Evolutionary conservation across 1,284 basidiomycete species (phyloP).

Genomic region (Ustilago nuda): DNA sequence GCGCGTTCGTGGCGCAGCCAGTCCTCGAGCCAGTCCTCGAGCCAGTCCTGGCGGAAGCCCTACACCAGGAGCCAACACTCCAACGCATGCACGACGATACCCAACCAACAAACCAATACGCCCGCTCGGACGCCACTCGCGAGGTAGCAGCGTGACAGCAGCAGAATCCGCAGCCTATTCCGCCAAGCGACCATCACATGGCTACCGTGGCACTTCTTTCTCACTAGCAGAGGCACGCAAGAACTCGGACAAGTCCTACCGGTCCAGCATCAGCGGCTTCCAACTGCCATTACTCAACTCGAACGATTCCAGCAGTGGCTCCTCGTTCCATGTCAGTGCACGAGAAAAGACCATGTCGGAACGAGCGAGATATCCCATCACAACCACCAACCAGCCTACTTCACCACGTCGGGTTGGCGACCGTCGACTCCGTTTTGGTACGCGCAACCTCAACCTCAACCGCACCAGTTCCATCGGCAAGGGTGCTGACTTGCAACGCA

Average conservation of each 20-base stretch:
- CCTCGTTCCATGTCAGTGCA: constrained; percentile 35
- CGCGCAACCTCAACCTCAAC: constrained; percentile 19
- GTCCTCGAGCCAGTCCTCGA: constrained; percentile 33
- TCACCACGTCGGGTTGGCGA: constrained; percentile 5
- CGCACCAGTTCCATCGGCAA: constrained; percentile 44
- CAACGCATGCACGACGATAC: constrained; percentile 17
- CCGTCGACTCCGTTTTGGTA: constrained; percentile 26
- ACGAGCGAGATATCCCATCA: constrained; percentile 44
- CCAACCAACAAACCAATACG: constrained; percentile 39
- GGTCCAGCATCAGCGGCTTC: constrained; percentile 28
- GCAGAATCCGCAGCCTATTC: constrained; percentile 18
- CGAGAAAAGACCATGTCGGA: constrained; percentile 42
- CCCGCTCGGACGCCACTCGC: constrained; percentile 34
- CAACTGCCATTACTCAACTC: constrained; percentile 36
- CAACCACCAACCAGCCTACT: constrained; percentile 21
- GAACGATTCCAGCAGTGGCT: constrained; percentile 47
- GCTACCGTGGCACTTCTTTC: constrained; percentile 47
- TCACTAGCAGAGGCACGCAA: constrained; percentile 36
- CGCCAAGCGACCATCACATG: constrained; percentile 29
- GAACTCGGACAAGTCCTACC: constrained; percentile 32
- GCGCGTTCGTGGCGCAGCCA: constrained; percentile 37
- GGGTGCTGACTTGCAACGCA: constrained; percentile 44
- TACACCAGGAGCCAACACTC: constrained; percentile 30
- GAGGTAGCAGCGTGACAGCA: constrained; percentile 26
- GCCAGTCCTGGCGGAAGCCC: constrained; percentile 37